Base-by-base conservation (phyloP, 176 grass and related monocot species). In the Poa pratensis region DNA sequence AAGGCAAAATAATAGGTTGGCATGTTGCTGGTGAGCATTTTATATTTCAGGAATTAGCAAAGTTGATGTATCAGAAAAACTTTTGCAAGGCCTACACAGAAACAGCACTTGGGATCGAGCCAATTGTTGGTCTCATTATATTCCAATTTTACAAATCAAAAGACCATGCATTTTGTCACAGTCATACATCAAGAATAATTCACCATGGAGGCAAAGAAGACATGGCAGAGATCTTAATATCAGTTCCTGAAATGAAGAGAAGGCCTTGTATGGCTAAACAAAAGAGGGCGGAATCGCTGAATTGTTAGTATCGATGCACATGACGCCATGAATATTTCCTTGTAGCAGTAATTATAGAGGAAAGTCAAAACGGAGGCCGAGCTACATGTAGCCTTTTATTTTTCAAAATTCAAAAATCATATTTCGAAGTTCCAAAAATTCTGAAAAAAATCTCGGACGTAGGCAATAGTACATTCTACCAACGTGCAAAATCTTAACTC, bases 1-100 rank as follows among this genome's bases (percentile, higher is more conserved):
- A 14, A 18, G 17, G 32, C 22, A 39, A 57, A 27, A 76, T 46
- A 51, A 14, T 19, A 75, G 39, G 10, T 28, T 52, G 32, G 45
- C 42, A 50, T 79, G 52, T 32, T 16, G 8, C 27, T 27, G 55
- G n/a, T 18, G 51, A 52, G 53, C 28, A 73, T 73, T 5, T 52
- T 37, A 42, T 8, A 81, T 66, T 45, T 30, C 32, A 80, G 3
- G 22, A 65, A 22, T 52, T 64, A 63, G 16, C 67, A 80, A 79
- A n/a, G n/a, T 28, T 50, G 2, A 15, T 73, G 26, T 73, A 70
- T 22, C 5, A 1, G 27, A 24, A 24, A 3, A 30, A 79, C 5
- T 62, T 61, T 40, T 32, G 32, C 24, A n/a, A 35, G 5, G 10
- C 9, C 24, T 63, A 73, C 10, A 8, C 16, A 2, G 70, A n/a